A percentile compares a stretch with the other conserved stretches of the same genome.
Evolutionary conservation across 2,329 filamentous ascomycete species (phyloP).

Genomic region (Rhexocercosporidium sp.): DNA sequence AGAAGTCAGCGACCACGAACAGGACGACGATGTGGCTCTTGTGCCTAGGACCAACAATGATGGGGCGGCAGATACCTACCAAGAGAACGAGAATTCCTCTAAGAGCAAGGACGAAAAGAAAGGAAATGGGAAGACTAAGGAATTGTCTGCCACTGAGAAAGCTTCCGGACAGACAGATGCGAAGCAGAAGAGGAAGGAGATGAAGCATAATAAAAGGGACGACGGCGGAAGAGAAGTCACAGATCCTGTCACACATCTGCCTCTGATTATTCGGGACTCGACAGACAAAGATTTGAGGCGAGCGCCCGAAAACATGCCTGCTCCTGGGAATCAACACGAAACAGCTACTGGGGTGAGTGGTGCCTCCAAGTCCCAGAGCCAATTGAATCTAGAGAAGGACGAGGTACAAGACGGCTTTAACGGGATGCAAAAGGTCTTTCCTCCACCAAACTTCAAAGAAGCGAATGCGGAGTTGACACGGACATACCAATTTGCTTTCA

Average conservation of each 20-base stretch:
- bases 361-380: conserved; percentile 48
- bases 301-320: conserved; percentile 41
- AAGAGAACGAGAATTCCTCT: conserved; percentile 12
- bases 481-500: conserved; percentile 49
- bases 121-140: conserved; percentile 11
- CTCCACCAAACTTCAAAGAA: conserved; percentile 55
- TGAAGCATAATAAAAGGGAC: conserved; percentile 34
- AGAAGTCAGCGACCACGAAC: not conserved
- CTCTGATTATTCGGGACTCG: conserved; percentile 60
- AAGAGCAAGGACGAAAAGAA: conserved; percentile 8
- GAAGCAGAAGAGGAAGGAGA: conserved; percentile 37
- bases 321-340: conserved; percentile 23
- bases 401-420: conserved; percentile 49
- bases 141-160: conserved; percentile 34
- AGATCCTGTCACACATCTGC: conserved; percentile 64
- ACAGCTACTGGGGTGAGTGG: conserved; percentile 48
- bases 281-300: conserved; percentile 55
- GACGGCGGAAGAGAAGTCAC: conserved; percentile 54
- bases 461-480: conserved; percentile 49
- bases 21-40: not conserved
- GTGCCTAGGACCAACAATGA: conserved; percentile 13
- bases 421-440: conserved; percentile 56
- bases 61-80: conserved; percentile 2
- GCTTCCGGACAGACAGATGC: conserved; percentile 30
- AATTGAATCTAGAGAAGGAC: conserved; percentile 49